Evolutionary conservation across 2,329 filamentous ascomycete genomes (phyloP).

Genomic region (Pestalotiopsis sp.): DNA sequence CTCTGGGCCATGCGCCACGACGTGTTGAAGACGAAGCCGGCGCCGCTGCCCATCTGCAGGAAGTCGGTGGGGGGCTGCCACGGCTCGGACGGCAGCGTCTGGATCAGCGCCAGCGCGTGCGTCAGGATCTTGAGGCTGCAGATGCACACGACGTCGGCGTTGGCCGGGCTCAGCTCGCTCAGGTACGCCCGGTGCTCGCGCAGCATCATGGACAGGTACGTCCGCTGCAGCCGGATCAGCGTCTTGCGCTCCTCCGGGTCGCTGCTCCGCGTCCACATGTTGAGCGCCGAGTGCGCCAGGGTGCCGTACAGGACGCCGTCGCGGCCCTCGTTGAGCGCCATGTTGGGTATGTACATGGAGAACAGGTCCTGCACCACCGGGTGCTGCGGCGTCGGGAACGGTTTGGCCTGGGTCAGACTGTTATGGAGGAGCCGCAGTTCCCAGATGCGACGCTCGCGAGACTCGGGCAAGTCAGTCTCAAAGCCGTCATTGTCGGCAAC

Average conservation of each 20-base stretch:
- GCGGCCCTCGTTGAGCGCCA: conserved; percentile 34
- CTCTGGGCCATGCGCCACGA: conserved; percentile 25
- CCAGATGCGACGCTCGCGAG: conserved; percentile 36
- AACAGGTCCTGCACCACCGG: conserved; percentile 29
- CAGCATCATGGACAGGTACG: conserved; percentile 37
- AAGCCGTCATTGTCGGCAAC: conserved; percentile 15
- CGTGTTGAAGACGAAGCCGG: conserved; percentile 33
- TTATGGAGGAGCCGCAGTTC: conserved; percentile 40
- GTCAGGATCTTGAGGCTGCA: conserved; percentile 36
- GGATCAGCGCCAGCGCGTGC: conserved; percentile 40
- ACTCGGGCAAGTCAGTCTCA: conserved; percentile 36
- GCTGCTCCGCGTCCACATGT: conserved; percentile 33
- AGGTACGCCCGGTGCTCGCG: conserved; percentile 39
- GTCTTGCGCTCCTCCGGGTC: conserved; percentile 28
- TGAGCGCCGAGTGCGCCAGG: conserved; percentile 39
- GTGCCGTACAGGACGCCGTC: conserved; percentile 35
- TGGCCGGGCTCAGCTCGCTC: conserved; percentile 27
- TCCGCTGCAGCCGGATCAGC: conserved; percentile 35
- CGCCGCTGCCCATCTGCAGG: conserved; percentile 37
- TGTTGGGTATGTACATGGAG: conserved; percentile 33
- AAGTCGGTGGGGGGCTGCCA: conserved; percentile 42
- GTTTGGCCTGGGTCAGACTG: conserved; percentile 33
- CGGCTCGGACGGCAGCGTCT: conserved; percentile 36
- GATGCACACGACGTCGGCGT: conserved; percentile 38
- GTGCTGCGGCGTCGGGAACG: conserved; percentile 24